These are phyloP conservation scores for Fomitopsis serialis DNA, from an alignment of 768 basidiomycete species.

Conservation along the genomic window DNA sequence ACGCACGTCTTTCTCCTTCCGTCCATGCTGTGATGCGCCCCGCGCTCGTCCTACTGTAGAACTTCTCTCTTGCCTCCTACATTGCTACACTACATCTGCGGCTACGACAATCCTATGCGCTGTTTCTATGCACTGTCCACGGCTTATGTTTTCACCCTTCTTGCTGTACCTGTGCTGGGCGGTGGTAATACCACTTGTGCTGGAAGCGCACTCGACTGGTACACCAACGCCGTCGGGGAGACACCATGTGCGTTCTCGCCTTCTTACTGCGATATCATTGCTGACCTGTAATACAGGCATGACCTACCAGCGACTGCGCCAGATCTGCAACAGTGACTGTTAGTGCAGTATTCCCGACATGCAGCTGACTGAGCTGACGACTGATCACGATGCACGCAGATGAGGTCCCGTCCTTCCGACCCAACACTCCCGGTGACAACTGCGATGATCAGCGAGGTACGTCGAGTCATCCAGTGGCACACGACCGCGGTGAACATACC, in stretches of 20 bases:
- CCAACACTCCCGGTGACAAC: slow-evolving; percentile 11
- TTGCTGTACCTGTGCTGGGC: too few species aligned
- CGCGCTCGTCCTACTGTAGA: too few species aligned
- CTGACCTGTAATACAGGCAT: background rate
- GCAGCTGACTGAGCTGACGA: too few species aligned
- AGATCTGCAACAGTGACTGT: slow-evolving; percentile 17
- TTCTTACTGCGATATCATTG: background rate
- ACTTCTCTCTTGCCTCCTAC: too few species aligned
- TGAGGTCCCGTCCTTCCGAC: slow-evolving; percentile 2
- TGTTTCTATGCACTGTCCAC: background rate
- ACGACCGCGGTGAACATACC: too few species aligned
- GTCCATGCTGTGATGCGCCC: too few species aligned
- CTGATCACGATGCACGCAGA: slow-evolving; percentile 1
- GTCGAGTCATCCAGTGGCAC: background rate
- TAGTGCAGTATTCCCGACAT: background rate
- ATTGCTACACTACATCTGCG: too few species aligned
- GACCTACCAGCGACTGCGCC: slow-evolving; percentile 6
- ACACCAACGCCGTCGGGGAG: background rate
- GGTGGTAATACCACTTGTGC: background rate
- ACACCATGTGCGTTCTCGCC: background rate
- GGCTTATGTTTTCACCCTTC: background rate
- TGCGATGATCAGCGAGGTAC: slow-evolving; percentile 15
- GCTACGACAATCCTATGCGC: background rate
- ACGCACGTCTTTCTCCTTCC: too few species aligned
- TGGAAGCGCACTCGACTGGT: slow-evolving; percentile 1